A percentile compares a stretch with the other conserved stretches of the same genome.
Conservation (phyloP, 1,284 basidiomycete species). For the Marasmius fiardii region DNA sequence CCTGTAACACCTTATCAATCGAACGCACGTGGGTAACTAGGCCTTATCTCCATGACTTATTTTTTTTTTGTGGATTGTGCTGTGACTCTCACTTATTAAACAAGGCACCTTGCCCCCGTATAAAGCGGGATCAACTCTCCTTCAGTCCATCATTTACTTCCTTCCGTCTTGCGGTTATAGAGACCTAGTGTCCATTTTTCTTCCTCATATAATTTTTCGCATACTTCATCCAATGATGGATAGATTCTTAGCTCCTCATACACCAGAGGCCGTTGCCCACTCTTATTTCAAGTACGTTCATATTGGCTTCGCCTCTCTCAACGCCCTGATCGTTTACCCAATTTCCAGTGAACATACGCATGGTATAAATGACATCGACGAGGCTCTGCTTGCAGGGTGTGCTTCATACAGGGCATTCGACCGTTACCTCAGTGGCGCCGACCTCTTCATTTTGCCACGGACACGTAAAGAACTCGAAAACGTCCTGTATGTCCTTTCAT, state of each 20-base stretch:
- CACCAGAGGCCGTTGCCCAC: constrained; percentile 71
- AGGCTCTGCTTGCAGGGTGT: constrained; percentile 67
- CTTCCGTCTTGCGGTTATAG: neutral
- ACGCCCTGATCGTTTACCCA: constrained; percentile 13
- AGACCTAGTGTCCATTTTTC: constrained; percentile 14
- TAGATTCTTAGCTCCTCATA: constrained; percentile 66
- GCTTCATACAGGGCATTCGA: constrained; percentile 63
- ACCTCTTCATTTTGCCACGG: constrained; percentile 67
- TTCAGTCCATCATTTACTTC: neutral
- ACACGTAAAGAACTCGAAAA: constrained; percentile 64
- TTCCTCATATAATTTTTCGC: constrained; percentile 15
- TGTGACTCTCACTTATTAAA: neutral
- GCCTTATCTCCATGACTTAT: neutral
- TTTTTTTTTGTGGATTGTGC: neutral
- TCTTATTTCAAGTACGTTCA: constrained; percentile 58
- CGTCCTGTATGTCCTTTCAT: constrained; percentile 51
- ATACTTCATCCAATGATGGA: constrained; percentile 45
- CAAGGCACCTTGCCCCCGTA: neutral
- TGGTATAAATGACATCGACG: constrained; percentile 66
- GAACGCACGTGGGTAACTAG: neutral
- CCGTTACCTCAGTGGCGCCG: constrained; percentile 55
- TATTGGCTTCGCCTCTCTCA: constrained; percentile 9
- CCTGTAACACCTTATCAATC: neutral
- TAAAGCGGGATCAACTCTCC: neutral
- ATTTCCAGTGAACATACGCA: constrained; percentile 58